These are phyloP conservation scores for Amborella trichopoda DNA, from an alignment of 164 flowering plant species.

Conservation along the genomic window DNA sequence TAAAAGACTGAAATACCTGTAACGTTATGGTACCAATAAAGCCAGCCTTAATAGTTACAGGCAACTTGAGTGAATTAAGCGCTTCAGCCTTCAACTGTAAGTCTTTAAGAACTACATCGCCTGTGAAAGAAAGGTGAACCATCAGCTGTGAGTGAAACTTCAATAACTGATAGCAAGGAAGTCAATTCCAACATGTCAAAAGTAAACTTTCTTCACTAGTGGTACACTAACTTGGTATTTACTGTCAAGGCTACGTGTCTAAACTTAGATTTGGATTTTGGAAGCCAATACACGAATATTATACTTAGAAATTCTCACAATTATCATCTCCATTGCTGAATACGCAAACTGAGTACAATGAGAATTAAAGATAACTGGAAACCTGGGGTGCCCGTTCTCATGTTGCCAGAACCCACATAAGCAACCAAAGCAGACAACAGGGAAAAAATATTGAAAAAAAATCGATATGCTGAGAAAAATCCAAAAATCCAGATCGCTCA, in stretches of 20 bases:
- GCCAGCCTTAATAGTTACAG: slow-evolving; percentile 92
- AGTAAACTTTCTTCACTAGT: not conserved
- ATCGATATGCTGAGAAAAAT: not conserved
- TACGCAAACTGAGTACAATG: too few species aligned
- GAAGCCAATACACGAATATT: too few species aligned
- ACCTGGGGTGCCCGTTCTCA: too few species aligned
- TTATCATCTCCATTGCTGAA: too few species aligned
- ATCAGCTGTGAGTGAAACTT: not conserved
- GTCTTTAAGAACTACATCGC: slow-evolving; percentile 95
- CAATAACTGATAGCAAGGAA: not conserved
- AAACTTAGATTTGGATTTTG: too few species aligned
- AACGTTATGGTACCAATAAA: slow-evolving; percentile 90
- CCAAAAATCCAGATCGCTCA: not conserved
- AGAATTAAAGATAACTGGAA: too few species aligned
- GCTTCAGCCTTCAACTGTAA: slow-evolving; percentile 96
- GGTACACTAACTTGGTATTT: not conserved
- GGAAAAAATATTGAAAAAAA: too few species aligned
- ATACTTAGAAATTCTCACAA: too few species aligned
- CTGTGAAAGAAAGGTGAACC: slow-evolving; percentile 19
- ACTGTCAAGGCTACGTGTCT: not conserved
- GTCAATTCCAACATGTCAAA: not conserved
- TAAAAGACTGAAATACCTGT: slow-evolving; percentile 79
- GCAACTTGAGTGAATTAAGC: slow-evolving; percentile 77
- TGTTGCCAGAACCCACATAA: too few species aligned
- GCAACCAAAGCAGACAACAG: too few species aligned